These are phyloP conservation scores for Phialemonium atrogriseum DNA, from an alignment of 2,329 filamentous ascomycete species.

Conservation along the genomic window DNA sequence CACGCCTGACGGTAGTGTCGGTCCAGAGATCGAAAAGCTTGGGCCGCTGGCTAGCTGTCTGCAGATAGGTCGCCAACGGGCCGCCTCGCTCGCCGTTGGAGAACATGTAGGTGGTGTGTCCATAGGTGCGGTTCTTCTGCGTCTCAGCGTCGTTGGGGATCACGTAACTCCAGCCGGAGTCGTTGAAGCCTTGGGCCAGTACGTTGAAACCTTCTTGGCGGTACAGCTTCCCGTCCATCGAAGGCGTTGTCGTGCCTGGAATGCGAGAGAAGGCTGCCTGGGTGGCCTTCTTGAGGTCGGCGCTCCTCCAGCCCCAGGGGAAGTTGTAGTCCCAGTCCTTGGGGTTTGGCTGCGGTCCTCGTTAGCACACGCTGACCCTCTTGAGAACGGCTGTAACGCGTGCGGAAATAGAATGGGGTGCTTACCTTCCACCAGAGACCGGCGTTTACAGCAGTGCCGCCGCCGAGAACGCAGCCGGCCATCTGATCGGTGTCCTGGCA, in stretches of 20 bases:
- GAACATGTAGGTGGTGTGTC: conserved; percentile 61
- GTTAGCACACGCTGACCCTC: too few species aligned
- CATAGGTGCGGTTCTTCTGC: conserved; percentile 57
- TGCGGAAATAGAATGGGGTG: conserved; percentile 2
- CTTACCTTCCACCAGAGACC: conserved; percentile 57
- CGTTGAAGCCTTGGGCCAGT: conserved; percentile 48
- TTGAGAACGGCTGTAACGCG: too few species aligned
- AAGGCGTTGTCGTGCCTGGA: conserved; percentile 59
- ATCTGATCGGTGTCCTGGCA: conserved; percentile 66
- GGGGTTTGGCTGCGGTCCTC: conserved; percentile 43
- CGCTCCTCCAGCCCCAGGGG: conserved; percentile 60
- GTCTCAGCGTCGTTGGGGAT: conserved; percentile 51
- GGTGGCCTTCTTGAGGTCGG: conserved; percentile 51
- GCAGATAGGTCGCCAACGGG: conserved; percentile 62
- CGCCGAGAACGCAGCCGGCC: conserved; percentile 64
- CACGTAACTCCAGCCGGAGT: conserved; percentile 55
- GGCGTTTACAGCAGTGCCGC: conserved; percentile 58
- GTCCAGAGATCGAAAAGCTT: conserved; percentile 59
- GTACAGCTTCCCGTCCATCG: conserved; percentile 57
- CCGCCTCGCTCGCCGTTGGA: conserved; percentile 58
- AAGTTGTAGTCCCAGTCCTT: conserved; percentile 66
- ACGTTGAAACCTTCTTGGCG: conserved; percentile 59
- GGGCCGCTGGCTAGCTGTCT: conserved; percentile 29
- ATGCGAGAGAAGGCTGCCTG: conserved; percentile 60
- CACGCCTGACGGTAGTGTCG: conserved; percentile 57